Evolutionary conservation across 1,284 basidiomycete genomes (phyloP).

Genomic region (Trichosporon faecale): DNA sequence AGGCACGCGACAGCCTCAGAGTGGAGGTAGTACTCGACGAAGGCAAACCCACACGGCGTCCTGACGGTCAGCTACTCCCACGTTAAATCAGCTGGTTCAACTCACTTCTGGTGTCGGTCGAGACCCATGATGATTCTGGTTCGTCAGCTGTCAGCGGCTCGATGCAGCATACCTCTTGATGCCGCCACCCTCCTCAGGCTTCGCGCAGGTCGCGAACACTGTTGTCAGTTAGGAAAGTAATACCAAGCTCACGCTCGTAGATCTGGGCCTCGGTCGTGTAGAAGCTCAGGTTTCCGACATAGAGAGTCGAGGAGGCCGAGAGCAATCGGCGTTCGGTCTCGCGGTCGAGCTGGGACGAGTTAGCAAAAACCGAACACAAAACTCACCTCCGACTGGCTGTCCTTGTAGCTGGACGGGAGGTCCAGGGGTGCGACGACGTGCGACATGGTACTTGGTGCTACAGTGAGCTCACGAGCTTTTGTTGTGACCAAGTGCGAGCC

Average conservation of each 20-base stretch:
- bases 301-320: constrained; percentile 56
- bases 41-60: constrained; percentile 98
- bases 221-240: constrained; percentile 8
- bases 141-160: not conserved
- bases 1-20: constrained; percentile 88
- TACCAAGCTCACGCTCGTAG: constrained; percentile 64
- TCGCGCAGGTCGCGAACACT: constrained; percentile 87
- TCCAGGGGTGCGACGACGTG: constrained; percentile 81
- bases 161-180: constrained; percentile 67
- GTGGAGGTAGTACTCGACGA: constrained; percentile 98
- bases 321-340: constrained; percentile 56
- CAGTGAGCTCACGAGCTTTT: not conserved
- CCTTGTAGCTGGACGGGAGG: constrained; percentile 91
- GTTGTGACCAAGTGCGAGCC: not conserved
- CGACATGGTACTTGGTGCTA: constrained; percentile 62
- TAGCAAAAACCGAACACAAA: not conserved
- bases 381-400: constrained; percentile 70
- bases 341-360: constrained; percentile 40
- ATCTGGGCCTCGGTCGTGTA: constrained; percentile 99
- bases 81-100: not conserved
- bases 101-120: constrained; percentile 85
- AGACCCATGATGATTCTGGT: constrained; percentile 91
- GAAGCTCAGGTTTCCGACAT: constrained; percentile 96
- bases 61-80: constrained; percentile 53
- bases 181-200: constrained; percentile 83